phyloP scores from a whole-genome alignment of 257 asterid genomes.

The Forsythia viridissima region DNA sequence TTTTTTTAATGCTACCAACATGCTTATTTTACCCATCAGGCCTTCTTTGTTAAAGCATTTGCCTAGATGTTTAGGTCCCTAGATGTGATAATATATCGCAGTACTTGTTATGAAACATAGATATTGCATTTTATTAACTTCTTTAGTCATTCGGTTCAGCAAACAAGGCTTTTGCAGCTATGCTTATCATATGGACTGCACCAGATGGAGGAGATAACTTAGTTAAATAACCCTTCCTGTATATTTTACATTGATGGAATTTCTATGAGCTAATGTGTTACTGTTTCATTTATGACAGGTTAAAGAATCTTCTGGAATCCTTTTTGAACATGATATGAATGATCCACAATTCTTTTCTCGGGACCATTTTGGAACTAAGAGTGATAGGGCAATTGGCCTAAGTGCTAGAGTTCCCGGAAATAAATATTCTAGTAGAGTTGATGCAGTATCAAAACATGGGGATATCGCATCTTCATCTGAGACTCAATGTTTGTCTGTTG shows the following conservation, averaged over 20 bases:
- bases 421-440: slow-evolving; percentile 41
- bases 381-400: slow-evolving; percentile 39
- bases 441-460: slow-evolving; percentile 45
- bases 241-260: background rate
- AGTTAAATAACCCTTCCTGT: background rate
- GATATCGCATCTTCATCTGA: slow-evolving; percentile 52
- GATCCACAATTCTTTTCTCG: slow-evolving; percentile 56
- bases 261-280: slow-evolving; percentile 11
- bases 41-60: background rate
- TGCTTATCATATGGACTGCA: slow-evolving; percentile 3
- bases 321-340: slow-evolving; percentile 58
- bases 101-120: slow-evolving; percentile 3
- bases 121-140: slow-evolving; percentile 9
- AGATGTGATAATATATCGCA: background rate
- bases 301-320: slow-evolving; percentile 47
- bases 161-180: background rate
- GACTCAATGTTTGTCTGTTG: slow-evolving; percentile 49
- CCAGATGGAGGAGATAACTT: background rate
- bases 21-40: background rate
- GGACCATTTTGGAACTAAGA: slow-evolving; percentile 51
- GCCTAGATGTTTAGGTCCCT: slow-evolving; percentile 8
- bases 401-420: slow-evolving; percentile 47
- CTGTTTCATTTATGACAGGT: slow-evolving; percentile 43
- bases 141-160: background rate
- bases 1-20: background rate